phyloP scores from a whole-genome alignment of 139 green algal species.

The Axilococcus clingmanii region DNA sequence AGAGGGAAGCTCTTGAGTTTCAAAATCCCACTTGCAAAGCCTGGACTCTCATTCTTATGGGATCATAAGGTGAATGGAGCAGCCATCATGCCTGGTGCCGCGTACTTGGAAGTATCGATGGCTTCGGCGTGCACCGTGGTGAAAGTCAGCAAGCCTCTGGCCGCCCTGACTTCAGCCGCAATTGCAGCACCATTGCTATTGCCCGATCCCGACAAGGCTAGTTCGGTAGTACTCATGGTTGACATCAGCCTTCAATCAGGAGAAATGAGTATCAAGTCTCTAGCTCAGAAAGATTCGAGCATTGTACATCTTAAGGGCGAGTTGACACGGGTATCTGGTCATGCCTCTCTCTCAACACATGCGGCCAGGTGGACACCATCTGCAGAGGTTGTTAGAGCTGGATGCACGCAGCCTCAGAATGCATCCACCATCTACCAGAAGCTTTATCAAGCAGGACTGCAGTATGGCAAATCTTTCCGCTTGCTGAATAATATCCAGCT shows the following conservation, averaged over 20 bases:
- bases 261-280: constrained; percentile 22
- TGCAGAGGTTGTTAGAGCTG: constrained; percentile 31
- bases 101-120: constrained; percentile 55
- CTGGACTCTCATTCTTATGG: constrained; percentile 43
- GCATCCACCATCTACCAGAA: constrained; percentile 26
- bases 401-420: constrained; percentile 18
- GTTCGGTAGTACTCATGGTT: not conserved
- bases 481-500: constrained; percentile 17
- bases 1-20: constrained; percentile 20
- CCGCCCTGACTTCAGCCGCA: constrained; percentile 10
- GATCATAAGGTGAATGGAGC: constrained; percentile 44
- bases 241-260: constrained; percentile 7
- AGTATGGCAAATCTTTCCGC: constrained; percentile 57
- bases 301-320: not conserved
- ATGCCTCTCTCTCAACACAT: constrained; percentile 6
- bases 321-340: not conserved
- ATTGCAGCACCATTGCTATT: constrained; percentile 43
- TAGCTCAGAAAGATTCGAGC: not conserved
- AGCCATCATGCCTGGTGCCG: constrained; percentile 51
- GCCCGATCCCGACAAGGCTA: not conserved
- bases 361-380: not conserved
- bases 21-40: constrained; percentile 16
- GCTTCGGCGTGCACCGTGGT: constrained; percentile 10
- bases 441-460: constrained; percentile 39
- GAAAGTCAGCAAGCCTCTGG: constrained; percentile 4